These are phyloP conservation scores for Melampsora larici-populina DNA, from an alignment of 1,284 basidiomycete genomes.

Conservation along the genomic window DNA sequence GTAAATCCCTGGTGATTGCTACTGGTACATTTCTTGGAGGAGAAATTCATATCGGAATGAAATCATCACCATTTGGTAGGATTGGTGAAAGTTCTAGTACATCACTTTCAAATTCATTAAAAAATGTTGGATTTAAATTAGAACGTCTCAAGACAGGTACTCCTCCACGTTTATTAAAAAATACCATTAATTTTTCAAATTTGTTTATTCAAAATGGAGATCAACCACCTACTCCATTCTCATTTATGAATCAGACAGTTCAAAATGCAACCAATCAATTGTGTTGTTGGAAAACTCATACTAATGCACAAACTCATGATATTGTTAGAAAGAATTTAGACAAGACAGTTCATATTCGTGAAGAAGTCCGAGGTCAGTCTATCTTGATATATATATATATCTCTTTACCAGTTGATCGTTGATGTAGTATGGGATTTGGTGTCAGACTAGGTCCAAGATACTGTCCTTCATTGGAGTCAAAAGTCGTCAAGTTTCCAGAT, in stretches of 20 bases:
- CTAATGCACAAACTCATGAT: constrained; percentile 68
- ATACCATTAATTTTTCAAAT: constrained; percentile 66
- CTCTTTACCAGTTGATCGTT: no score
- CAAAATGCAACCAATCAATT: constrained; percentile 66
- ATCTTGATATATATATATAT: not conserved
- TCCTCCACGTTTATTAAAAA: constrained; percentile 70
- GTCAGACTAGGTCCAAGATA: constrained; percentile 70
- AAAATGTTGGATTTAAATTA: constrained; percentile 71
- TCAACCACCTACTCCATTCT: constrained; percentile 44
- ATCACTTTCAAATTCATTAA: constrained; percentile 68
- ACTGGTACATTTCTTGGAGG: constrained; percentile 86
- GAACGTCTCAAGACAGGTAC: constrained; percentile 84
- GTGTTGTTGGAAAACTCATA: constrained; percentile 69
- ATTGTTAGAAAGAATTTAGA: constrained; percentile 71
- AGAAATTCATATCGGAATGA: constrained; percentile 79
- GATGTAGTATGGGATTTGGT: not conserved
- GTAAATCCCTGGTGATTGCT: constrained; percentile 76
- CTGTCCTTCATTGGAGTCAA: constrained; percentile 83
- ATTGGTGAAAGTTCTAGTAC: constrained; percentile 68
- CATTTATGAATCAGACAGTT: constrained; percentile 51
- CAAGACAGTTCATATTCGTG: constrained; percentile 75
- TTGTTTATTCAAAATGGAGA: constrained; percentile 61
- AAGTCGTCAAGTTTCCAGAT: constrained; percentile 72
- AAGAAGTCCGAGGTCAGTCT: constrained; percentile 70
- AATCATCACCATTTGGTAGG: constrained; percentile 75